Evolutionary conservation across 306 rosid genomes (phyloP).

Genomic region (Medicago truncatula): MtrunA17r5.0-ANR NC_053045.1:49257501-49258000

Average conservation of each 20-base stretch:
- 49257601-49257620: constrained; percentile 80
- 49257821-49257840: constrained; percentile 58
- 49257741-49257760: constrained; percentile 62
- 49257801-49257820: constrained; percentile 54
- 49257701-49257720: constrained; percentile 85
- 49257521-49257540: constrained; percentile 77
- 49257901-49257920: constrained; percentile 54
- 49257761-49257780: constrained; percentile 55
- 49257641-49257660: constrained; percentile 89
- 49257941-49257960: constrained; percentile 90
- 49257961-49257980: constrained; percentile 50
- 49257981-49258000: constrained; percentile 68
- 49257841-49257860: constrained; percentile 82
- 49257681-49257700: constrained; percentile 91
- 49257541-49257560: constrained; percentile 70
- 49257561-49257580: constrained; percentile 74
- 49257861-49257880: constrained; percentile 81
- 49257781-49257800: constrained; percentile 42
- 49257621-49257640: constrained; percentile 92
- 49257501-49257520: constrained; percentile 60
- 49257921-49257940: constrained; percentile 90
- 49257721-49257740: constrained; percentile 76
- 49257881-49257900: constrained; percentile 67
- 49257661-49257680: constrained; percentile 92
- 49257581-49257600: constrained; percentile 85